Evolutionary conservation across 805 yeast genomes (phyloP).

Genomic region (Maudiozyma bulderi): DNA sequence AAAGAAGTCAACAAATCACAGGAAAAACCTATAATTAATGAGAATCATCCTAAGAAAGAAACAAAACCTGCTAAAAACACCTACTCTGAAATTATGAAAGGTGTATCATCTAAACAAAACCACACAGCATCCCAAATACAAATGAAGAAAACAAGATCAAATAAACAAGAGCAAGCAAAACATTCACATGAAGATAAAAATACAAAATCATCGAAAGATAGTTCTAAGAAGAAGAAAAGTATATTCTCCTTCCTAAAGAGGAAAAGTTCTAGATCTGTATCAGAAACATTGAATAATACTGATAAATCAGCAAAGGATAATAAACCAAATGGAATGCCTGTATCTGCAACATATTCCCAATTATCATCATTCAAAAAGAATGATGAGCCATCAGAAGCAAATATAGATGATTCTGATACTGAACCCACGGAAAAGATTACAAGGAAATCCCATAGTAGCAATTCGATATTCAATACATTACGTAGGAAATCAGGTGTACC

Average conservation of each 20-base stretch:
- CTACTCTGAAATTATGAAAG: neutral
- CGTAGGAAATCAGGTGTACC: slow-evolving; percentile 2
- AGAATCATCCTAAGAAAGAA: neutral
- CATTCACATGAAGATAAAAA: neutral
- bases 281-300: neutral
- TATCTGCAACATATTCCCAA: slow-evolving; percentile 3
- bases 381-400: slow-evolving; percentile 1
- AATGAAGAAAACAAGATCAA: neutral
- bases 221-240: slow-evolving; percentile 16
- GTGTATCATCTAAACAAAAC: neutral
- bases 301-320: slow-evolving; percentile 5
- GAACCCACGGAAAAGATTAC: slow-evolving; percentile 12
- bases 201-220: neutral
- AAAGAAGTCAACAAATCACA: neutral
- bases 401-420: too few relatives aligned
- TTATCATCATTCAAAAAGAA: neutral
- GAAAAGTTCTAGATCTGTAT: slow-evolving; percentile 9
- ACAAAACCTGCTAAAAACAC: neutral
- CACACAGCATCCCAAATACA: neutral
- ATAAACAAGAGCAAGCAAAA: neutral
- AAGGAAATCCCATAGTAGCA: slow-evolving; percentile 23
- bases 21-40: neutral
- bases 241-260: slow-evolving; percentile 25
- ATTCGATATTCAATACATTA: slow-evolving; percentile 22
- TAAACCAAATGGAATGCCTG: slow-evolving; percentile 4